Percentiles rank a stretch among this genome's conserved stretches.
Conservation (phyloP, 2,329 filamentous ascomycete genomes). For the Didymella lethalis region DNA sequence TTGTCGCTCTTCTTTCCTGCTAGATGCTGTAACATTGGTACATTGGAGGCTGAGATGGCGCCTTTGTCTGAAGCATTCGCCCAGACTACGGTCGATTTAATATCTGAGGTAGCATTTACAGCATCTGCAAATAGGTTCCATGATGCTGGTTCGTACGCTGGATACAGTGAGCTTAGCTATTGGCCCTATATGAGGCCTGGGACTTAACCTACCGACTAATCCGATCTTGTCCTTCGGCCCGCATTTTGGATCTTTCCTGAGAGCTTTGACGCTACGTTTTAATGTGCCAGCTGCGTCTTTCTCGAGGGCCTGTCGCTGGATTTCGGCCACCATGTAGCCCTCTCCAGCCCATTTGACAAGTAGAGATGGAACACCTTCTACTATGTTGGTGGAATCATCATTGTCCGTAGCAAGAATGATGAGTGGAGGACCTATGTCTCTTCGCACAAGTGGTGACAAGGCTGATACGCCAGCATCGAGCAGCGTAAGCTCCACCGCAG, state of each 20-base stretch:
- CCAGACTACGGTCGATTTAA: background rate
- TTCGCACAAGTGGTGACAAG: background rate
- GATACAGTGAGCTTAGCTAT: background rate
- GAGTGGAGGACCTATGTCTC: background rate
- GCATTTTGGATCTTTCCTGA: background rate
- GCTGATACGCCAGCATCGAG: background rate
- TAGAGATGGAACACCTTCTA: background rate
- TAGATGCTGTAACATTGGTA: background rate
- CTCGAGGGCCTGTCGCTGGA: background rate
- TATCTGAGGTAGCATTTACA: background rate
- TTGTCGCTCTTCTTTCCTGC: background rate
- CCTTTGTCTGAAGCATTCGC: background rate
- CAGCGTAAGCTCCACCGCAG: background rate
- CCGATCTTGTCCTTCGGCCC: background rate
- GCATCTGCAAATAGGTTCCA: background rate
- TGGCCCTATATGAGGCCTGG: background rate
- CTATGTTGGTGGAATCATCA: background rate
- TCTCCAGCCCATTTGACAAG: background rate
- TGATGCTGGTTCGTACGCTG: background rate
- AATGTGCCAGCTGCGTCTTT: background rate
- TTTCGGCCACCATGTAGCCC: background rate
- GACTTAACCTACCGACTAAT: background rate
- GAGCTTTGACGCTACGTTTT: background rate
- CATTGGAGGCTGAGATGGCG: background rate
- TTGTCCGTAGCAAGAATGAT: background rate